phyloP scores from a whole-genome alignment of 2,329 filamentous ascomycete genomes.

The Alternaria panax region DNA sequence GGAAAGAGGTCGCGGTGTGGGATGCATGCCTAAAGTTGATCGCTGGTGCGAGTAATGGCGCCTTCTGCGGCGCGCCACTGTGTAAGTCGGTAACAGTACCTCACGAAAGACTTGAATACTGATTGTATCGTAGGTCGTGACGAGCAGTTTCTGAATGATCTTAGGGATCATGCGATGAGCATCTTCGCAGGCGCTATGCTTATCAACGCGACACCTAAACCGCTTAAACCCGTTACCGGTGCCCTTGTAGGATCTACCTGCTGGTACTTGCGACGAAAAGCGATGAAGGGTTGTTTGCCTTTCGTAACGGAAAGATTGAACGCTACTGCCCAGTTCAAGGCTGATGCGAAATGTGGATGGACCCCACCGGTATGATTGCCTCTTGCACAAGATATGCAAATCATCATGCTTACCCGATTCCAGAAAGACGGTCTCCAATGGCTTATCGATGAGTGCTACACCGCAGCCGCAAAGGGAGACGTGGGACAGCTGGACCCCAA shows the following conservation, averaged over 20 bases:
- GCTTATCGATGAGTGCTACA: conserved; percentile 24
- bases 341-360: conserved; percentile 18
- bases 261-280: conserved; percentile 18
- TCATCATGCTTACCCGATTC: neutral
- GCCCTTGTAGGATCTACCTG: conserved; percentile 16
- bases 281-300: conserved; percentile 19
- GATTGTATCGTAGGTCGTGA: conserved; percentile 16
- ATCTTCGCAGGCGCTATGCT: conserved; percentile 24
- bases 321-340: conserved; percentile 21
- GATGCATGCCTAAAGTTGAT: conserved; percentile 20
- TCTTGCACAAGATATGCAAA: neutral
- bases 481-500: conserved; percentile 20
- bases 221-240: conserved; percentile 20
- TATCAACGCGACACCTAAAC: conserved; percentile 21
- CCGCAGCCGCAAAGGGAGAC: conserved; percentile 18
- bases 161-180: conserved; percentile 23
- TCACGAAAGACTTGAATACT: neutral
- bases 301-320: conserved; percentile 24
- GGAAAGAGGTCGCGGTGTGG: conserved; percentile 26
- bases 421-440: conserved; percentile 28
- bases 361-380: conserved; percentile 16
- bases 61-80: conserved; percentile 24
- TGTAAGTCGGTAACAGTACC: conserved; percentile 10
- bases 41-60: conserved; percentile 23
- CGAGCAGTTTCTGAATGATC: conserved; percentile 17